phyloP scores from a whole-genome alignment of 208 protist genomes.

The Leishmania guyanensis region DNA sequence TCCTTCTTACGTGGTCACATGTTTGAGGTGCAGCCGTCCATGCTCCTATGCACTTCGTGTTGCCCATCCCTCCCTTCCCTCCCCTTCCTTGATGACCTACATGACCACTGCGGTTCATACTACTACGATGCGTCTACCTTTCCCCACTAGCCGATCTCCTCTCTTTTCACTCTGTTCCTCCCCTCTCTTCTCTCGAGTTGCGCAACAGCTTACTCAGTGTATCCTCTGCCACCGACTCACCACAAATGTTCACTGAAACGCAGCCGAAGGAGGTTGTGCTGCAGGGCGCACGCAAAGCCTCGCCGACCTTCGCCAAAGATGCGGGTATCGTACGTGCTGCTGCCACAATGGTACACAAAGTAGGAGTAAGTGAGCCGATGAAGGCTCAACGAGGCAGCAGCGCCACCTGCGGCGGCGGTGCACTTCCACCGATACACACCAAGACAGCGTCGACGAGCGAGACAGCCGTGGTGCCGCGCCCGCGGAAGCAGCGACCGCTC shows the following conservation, averaged over 20 bases:
- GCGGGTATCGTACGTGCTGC: too few species aligned
- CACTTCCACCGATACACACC: slow-evolving; percentile 1
- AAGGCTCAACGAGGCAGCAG: background rate
- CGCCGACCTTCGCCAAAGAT: background rate
- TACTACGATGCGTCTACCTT: background rate
- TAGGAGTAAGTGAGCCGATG: background rate
- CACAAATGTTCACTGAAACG: slow-evolving; percentile 12
- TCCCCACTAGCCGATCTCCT: background rate
- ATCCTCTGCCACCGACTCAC: background rate
- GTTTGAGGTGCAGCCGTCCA: background rate
- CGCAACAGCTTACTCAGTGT: background rate
- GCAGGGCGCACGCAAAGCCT: background rate
- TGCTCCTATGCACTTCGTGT: background rate
- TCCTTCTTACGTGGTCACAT: background rate
- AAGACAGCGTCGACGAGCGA: background rate
- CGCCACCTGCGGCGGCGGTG: background rate
- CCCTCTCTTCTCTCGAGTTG: background rate
- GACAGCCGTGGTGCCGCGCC: background rate
- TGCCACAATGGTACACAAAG: background rate
- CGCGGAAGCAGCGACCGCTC: background rate
- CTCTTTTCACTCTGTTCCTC: background rate
- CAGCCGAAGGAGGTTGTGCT: slow-evolving; percentile 7
- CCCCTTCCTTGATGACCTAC: background rate
- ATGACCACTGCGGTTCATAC: background rate
- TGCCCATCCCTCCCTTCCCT: background rate